phyloP scores from a whole-genome alignment of 1,284 basidiomycete species.

The Trametes pubescens region DNA sequence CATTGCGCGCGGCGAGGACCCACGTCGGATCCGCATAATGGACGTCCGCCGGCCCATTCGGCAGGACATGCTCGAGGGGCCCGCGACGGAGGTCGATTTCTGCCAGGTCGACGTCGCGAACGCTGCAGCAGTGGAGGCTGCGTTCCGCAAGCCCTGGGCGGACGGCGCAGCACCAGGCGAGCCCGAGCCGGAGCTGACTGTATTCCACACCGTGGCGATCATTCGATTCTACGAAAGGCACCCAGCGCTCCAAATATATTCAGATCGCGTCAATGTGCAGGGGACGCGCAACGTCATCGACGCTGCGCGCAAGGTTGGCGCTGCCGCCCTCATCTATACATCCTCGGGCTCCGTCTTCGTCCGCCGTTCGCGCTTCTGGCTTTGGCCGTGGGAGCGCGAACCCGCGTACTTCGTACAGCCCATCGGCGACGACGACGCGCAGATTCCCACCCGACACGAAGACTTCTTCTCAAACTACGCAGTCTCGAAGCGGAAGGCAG shows the following conservation, averaged over 20 bases:
- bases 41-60: constrained; percentile 68
- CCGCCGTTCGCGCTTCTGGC: constrained; percentile 61
- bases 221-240: constrained; percentile 80
- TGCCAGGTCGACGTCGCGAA: constrained; percentile 66
- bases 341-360: constrained; percentile 67
- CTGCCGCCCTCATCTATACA: constrained; percentile 64
- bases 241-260: constrained; percentile 56
- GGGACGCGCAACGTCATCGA: constrained; percentile 72
- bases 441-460: constrained; percentile 55
- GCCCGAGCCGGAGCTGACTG: constrained; percentile 55
- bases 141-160: constrained; percentile 74
- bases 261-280: constrained; percentile 65
- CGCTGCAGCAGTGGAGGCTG: constrained; percentile 56
- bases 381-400: constrained; percentile 75
- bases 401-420: constrained; percentile 64
- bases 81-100: constrained; percentile 60
- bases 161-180: constrained; percentile 28
- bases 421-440: constrained; percentile 61
- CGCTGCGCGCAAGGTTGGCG: constrained; percentile 54
- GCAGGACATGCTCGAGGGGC: constrained; percentile 58
- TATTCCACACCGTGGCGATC: constrained; percentile 78
- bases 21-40: constrained; percentile 67
- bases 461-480: constrained; percentile 80
- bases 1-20: constrained; percentile 72
- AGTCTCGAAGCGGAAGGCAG: constrained; percentile 62